Evolutionary conservation across 257 asterid species (phyloP).

Genomic region (Petunia axillaris): DNA sequence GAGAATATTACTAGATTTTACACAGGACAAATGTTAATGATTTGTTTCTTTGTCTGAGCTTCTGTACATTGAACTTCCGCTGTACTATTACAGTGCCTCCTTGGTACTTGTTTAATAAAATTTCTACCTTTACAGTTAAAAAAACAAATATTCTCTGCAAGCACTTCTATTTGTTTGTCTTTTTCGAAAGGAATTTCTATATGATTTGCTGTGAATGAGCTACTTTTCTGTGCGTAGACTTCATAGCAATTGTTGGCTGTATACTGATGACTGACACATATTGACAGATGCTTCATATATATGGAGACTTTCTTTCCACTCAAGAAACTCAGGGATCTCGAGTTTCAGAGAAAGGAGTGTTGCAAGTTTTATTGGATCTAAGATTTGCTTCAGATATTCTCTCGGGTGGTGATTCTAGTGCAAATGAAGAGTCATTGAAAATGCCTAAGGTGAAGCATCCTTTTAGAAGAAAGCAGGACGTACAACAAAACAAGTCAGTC

Average conservation of each 20-base stretch:
- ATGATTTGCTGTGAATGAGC: background rate
- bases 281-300: constrained; percentile 66
- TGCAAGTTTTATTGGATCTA: constrained; percentile 87
- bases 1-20: too few species aligned
- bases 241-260: constrained; percentile 6
- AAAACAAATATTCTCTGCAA: too few species aligned
- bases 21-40: too few species aligned
- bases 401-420: constrained; percentile 70
- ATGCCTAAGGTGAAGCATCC: constrained; percentile 52
- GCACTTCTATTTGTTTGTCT: background rate
- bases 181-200: background rate
- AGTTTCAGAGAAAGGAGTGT: constrained; percentile 84
- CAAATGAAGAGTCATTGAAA: constrained; percentile 56
- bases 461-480: constrained; percentile 73
- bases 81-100: too few species aligned
- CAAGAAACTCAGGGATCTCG: constrained; percentile 55
- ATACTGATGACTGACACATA: constrained; percentile 28
- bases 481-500: constrained; percentile 55
- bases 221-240: background rate
- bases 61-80: too few species aligned
- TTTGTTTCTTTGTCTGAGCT: too few species aligned
- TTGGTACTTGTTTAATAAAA: too few species aligned
- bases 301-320: constrained; percentile 66
- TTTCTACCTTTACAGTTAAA: too few species aligned
- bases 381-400: constrained; percentile 84